Percentiles rank a stretch among this genome's conserved stretches.
These are phyloP conservation scores for Rhodotorula sp. DNA, from an alignment of 1,284 basidiomycete genomes.

Conservation along the genomic window DNA sequence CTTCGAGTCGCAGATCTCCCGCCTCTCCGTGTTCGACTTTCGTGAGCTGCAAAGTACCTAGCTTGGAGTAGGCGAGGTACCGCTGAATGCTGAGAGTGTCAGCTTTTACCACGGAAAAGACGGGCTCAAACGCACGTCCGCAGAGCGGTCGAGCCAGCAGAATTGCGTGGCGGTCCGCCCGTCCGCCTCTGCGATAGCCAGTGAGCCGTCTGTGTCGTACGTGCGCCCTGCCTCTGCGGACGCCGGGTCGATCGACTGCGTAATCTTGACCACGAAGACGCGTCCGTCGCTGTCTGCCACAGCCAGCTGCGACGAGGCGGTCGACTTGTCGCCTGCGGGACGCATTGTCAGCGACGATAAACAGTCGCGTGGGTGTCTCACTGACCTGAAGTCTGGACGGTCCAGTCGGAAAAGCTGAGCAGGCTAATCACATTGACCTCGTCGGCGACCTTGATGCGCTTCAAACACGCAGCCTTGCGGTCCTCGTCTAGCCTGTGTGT, in stretches of 20 bases:
- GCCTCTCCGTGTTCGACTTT: neutral
- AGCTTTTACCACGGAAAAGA: too few species aligned
- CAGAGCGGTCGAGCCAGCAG: slow-evolving; percentile 11
- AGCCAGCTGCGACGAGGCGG: slow-evolving; percentile 1
- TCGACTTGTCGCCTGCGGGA: too few species aligned
- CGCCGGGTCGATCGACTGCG: neutral
- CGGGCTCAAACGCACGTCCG: neutral
- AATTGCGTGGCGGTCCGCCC: slow-evolving; percentile 25
- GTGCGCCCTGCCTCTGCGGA: neutral
- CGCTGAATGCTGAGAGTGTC: neutral
- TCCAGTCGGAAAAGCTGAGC: slow-evolving; percentile 24
- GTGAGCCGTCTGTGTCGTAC: neutral
- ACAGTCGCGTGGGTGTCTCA: neutral
- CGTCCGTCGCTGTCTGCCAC: slow-evolving; percentile 26
- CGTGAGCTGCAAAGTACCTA: slow-evolving; percentile 20
- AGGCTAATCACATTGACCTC: slow-evolving; percentile 19
- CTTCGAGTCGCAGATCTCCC: neutral
- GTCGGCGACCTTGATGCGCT: slow-evolving; percentile 12
- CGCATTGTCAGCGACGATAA: too few species aligned
- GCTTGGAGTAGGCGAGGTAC: slow-evolving; percentile 24
- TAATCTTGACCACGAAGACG: slow-evolving; percentile 20
- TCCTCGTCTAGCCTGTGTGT: neutral
- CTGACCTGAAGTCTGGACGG: neutral
- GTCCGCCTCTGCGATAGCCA: slow-evolving; percentile 4
- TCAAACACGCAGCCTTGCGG: neutral